Conservation (phyloP, 495 filamentous ascomycete genomes). For the Chaetomidium leptoderma region DNA sequence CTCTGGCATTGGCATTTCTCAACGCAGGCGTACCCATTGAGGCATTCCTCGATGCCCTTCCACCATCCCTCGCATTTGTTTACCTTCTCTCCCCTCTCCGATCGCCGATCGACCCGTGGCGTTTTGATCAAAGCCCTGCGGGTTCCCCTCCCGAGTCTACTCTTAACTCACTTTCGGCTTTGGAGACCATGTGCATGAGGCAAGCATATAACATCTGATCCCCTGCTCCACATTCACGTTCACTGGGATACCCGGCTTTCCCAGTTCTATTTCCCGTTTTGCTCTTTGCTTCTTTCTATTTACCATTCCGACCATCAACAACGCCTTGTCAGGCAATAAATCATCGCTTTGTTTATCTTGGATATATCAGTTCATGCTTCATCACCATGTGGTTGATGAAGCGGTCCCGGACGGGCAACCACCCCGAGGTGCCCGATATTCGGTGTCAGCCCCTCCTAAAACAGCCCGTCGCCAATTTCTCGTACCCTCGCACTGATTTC, state of each 20-base stretch:
- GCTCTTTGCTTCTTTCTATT: background rate
- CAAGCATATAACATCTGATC: background rate
- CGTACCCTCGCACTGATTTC: conserved; percentile 14
- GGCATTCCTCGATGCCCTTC: conserved; percentile 4
- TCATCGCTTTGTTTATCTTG: background rate
- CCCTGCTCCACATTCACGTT: conserved; percentile 2
- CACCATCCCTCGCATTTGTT: conserved; percentile 15
- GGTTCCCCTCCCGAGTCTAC: background rate
- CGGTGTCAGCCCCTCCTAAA: conserved; percentile 7
- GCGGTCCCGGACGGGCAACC: conserved; percentile 14
- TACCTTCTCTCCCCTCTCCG: background rate
- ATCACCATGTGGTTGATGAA: conserved; percentile 7
- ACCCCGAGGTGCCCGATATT: background rate
- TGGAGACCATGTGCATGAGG: background rate
- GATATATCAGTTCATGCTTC: background rate
- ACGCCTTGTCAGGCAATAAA: background rate
- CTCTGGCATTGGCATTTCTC: conserved; percentile 9
- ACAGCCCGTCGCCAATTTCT: conserved; percentile 19
- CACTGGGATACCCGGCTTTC: background rate
- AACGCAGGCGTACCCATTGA: too few relatives aligned
- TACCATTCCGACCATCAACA: background rate
- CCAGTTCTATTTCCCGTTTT: background rate
- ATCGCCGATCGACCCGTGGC: conserved; percentile 14
- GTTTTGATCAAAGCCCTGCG: background rate
- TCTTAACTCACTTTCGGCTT: background rate